These are phyloP conservation scores for Eutrema japonicum DNA, from an alignment of 345 rosid genomes.

Conservation along the genomic window DNA sequence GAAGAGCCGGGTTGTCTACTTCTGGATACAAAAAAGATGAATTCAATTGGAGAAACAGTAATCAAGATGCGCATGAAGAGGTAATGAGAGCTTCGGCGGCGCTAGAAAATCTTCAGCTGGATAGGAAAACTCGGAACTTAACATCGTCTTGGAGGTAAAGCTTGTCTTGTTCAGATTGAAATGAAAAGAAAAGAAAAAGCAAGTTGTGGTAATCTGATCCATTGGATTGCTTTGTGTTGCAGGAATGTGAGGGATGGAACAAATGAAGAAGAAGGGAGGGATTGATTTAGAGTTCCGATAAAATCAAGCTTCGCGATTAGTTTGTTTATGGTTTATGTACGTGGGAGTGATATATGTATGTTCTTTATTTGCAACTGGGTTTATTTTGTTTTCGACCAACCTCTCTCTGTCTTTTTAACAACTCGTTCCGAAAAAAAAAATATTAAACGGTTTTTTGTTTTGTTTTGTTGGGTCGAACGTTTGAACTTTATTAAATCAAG, in stretches of 20 bases:
- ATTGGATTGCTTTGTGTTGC: slow-evolving; percentile 38
- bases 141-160: slow-evolving; percentile 87
- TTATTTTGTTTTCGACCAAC: background rate
- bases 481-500: too few relatives aligned
- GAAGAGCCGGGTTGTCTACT: slow-evolving; percentile 81
- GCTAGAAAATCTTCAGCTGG: slow-evolving; percentile 89
- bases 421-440: background rate
- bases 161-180: background rate
- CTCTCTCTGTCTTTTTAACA: background rate
- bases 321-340: slow-evolving; percentile 23
- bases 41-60: slow-evolving; percentile 77
- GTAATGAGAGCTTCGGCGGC: slow-evolving; percentile 80
- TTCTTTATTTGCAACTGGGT: slow-evolving; percentile 17
- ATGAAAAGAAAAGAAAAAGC: background rate
- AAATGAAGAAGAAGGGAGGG: slow-evolving; percentile 60
- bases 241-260: slow-evolving; percentile 87
- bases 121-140: slow-evolving; percentile 85
- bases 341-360: slow-evolving; percentile 28
- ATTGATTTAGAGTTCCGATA: slow-evolving; percentile 31
- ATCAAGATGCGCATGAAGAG: slow-evolving; percentile 69
- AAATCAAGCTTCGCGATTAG: slow-evolving; percentile 2
- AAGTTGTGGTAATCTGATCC: slow-evolving; percentile 12
- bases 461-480: too few relatives aligned
- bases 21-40: slow-evolving; percentile 83
- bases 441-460: too few relatives aligned